These are phyloP conservation scores for Sugiyamaella castrensis DNA, from an alignment of 1,139 yeast genomes.

Conservation along the genomic window DNA sequence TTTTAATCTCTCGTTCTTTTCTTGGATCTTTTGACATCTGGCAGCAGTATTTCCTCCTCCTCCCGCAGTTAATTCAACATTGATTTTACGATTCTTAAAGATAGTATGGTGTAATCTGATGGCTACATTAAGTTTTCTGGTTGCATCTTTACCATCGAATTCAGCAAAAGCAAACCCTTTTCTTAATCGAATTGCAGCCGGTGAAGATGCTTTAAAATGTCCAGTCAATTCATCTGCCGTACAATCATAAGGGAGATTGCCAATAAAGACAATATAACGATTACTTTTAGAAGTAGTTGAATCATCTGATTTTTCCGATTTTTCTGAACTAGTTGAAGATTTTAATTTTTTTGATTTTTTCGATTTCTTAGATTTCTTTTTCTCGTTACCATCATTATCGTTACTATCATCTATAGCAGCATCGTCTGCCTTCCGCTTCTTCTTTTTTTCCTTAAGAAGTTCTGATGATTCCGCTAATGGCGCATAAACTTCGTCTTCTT, in stretches of 20 bases:
- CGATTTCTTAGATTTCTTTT: slow-evolving; percentile 15
- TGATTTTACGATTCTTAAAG: slow-evolving; percentile 69
- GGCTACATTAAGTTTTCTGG: slow-evolving; percentile 68
- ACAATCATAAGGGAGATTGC: slow-evolving; percentile 78
- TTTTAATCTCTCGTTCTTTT: slow-evolving; percentile 70
- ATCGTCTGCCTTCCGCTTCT: slow-evolving; percentile 19
- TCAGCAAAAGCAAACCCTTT: slow-evolving; percentile 91
- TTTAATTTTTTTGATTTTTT: slow-evolving; percentile 18
- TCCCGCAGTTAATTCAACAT: slow-evolving; percentile 95
- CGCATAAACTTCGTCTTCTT: slow-evolving; percentile 14
- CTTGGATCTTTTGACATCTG: slow-evolving; percentile 67
- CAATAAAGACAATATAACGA: slow-evolving; percentile 85
- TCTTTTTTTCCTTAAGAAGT: slow-evolving; percentile 13
- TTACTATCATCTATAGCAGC: slow-evolving; percentile 25
- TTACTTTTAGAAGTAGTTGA: slow-evolving; percentile 54
- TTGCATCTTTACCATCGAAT: slow-evolving; percentile 66
- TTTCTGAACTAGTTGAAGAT: slow-evolving; percentile 14
- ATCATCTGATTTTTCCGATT: slow-evolving; percentile 6
- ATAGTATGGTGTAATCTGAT: slow-evolving; percentile 75
- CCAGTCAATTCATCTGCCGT: slow-evolving; percentile 57
- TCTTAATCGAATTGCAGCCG: slow-evolving; percentile 74
- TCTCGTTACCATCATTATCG: slow-evolving; percentile 26
- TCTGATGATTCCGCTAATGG: slow-evolving; percentile 13
- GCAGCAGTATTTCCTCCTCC: slow-evolving; percentile 90
- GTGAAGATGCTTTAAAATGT: slow-evolving; percentile 82